Conservation (phyloP, 345 rosid species). For the Populus euphratica region DNA sequence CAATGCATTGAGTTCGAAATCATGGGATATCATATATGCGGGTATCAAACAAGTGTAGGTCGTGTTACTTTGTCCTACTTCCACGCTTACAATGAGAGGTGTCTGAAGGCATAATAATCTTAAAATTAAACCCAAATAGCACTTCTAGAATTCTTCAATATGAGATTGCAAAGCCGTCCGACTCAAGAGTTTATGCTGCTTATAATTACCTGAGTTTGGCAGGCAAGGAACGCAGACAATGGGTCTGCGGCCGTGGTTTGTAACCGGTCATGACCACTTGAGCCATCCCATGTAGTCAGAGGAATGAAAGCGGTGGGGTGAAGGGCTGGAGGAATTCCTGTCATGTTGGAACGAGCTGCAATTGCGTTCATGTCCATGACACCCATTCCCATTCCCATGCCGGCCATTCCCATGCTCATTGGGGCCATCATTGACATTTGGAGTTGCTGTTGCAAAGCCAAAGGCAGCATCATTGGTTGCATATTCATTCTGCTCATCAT, state of each 20-base stretch:
- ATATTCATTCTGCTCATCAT: constrained; percentile 78
- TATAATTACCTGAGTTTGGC: constrained; percentile 57
- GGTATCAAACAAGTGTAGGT: background rate
- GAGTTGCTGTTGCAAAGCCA: constrained; percentile 83
- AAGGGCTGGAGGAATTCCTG: constrained; percentile 40
- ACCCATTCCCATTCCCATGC: constrained; percentile 56
- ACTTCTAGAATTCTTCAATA: background rate
- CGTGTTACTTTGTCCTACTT: background rate
- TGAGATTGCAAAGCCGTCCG: background rate
- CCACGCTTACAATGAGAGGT: background rate
- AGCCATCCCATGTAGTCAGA: constrained; percentile 58
- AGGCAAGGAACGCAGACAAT: constrained; percentile 60
- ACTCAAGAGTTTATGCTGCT: background rate
- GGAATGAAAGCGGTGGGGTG: constrained; percentile 61
- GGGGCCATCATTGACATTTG: constrained; percentile 82
- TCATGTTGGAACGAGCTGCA: constrained; percentile 36
- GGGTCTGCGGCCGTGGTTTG: constrained; percentile 48
- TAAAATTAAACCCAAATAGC: no score
- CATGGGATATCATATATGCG: background rate
- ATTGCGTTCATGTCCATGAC: constrained; percentile 68
- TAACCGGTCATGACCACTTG: constrained; percentile 33
- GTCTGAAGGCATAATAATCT: no score
- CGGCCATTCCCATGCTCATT: constrained; percentile 52
- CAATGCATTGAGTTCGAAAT: background rate
- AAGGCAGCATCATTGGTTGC: constrained; percentile 70